Percentiles rank a stretch among this genome's conserved stretches.
Conservation (phyloP, 352 stramenopile species). For the Pythium insidiosum region DNA sequence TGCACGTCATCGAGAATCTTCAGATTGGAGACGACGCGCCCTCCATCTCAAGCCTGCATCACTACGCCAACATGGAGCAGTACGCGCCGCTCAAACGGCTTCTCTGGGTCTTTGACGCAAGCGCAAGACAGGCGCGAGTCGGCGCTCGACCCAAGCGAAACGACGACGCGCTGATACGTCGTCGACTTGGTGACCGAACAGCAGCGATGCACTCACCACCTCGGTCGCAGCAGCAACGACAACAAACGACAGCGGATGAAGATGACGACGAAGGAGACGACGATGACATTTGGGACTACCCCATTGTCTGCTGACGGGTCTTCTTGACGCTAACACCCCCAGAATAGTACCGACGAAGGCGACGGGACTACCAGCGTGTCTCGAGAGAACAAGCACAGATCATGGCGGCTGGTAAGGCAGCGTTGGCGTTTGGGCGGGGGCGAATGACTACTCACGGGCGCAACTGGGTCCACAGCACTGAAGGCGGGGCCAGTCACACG, state of each 20-base stretch:
- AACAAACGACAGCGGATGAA: not conserved
- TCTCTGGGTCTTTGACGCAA: constrained; percentile 50
- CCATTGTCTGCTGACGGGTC: constrained; percentile 16
- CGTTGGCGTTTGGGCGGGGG: too few species aligned
- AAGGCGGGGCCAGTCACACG: constrained; percentile 49
- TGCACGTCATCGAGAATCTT: constrained; percentile 28
- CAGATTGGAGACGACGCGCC: constrained; percentile 21
- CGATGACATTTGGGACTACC: constrained; percentile 59
- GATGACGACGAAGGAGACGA: constrained; percentile 11
- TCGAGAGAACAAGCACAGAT: too few species aligned
- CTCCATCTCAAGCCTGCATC: constrained; percentile 28
- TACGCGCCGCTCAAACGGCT: constrained; percentile 43
- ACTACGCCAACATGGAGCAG: constrained; percentile 45
- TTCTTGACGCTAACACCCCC: too few species aligned
- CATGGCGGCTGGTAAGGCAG: too few species aligned
- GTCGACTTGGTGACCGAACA: too few species aligned
- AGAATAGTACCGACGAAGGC: too few species aligned
- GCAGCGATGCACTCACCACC: too few species aligned
- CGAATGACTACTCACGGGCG: too few species aligned
- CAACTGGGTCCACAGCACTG: constrained; percentile 26
- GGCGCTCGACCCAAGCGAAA: constrained; percentile 14
- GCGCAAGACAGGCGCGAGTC: constrained; percentile 16
- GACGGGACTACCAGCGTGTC: too few species aligned
- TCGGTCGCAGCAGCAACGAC: not conserved
- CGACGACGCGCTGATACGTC: not conserved